Evolutionary conservation across 352 stramenopile species (phyloP).

Genomic region (Pilasporangium apinafurcum): DNA sequence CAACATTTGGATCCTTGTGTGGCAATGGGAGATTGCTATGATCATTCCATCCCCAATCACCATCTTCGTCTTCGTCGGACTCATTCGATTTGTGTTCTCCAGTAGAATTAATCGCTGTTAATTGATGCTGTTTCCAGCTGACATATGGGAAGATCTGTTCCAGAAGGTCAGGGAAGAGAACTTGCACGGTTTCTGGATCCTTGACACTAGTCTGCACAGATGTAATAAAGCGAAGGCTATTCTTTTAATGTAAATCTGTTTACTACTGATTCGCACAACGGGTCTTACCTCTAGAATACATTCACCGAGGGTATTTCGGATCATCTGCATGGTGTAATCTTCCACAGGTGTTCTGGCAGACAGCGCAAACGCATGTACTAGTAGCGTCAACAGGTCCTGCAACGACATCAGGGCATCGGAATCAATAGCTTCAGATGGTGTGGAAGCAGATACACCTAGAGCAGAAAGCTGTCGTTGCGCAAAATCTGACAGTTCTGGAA

Average conservation of each 20-base stretch:
- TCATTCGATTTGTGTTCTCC: conserved; percentile 5
- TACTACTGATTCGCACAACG: background rate
- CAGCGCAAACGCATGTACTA: conserved; percentile 61
- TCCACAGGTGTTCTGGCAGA: conserved; percentile 37
- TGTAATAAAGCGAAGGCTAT: background rate
- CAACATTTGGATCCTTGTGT: background rate
- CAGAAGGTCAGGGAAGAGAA: conserved; percentile 25
- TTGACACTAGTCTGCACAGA: conserved; percentile 14
- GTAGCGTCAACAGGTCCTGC: conserved; percentile 40
- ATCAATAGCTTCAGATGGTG: background rate
- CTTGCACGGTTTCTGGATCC: conserved; percentile 12
- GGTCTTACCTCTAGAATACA: conserved; percentile 36
- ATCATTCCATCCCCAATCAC: conserved; percentile 70
- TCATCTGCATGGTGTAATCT: conserved; percentile 67
- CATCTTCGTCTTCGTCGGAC: conserved; percentile 34
- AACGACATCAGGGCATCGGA: conserved; percentile 11
- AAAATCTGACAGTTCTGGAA: conserved; percentile 56
- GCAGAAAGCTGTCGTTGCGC: conserved; percentile 42
- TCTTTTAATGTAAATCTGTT: background rate
- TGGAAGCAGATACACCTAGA: too few species aligned
- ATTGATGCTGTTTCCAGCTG: background rate
- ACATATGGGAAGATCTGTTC: conserved; percentile 20
- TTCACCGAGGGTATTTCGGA: conserved; percentile 42
- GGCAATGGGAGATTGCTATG: conserved; percentile 1
- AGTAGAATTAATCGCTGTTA: too few species aligned